Base-by-base conservation (phyloP, 441 rosid genomes). In the Breynia disticha region DNA sequence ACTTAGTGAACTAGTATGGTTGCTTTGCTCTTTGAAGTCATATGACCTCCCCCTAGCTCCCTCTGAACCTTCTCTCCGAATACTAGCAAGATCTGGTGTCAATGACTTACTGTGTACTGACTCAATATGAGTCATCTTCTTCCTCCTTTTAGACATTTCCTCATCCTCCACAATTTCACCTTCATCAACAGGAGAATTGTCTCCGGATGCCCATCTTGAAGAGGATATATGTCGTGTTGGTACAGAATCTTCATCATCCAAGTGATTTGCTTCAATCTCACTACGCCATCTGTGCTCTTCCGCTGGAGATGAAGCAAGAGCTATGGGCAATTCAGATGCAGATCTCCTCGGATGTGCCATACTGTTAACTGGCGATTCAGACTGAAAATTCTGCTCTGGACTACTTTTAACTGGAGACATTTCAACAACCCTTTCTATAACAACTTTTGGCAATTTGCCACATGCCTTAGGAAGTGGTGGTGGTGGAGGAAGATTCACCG, bases 181-280 rank as follows among this genome's bases (percentile, higher is more conserved):
- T n/a, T n/a, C n/a, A n/a, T n/a, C n/a, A n/a, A n/a, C 57, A 0
- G 80, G 84, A n/a, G 78, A 72, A 54, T 75, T 83, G n/a, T 62
- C 52, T 24, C 68, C 79, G 9, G 80, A 74, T 19, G 77, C 91
- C 97, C 97, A 90, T 10, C 95, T 73, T 11, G 95, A 90, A 45
- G 60, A 67, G 1, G 73, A 77, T 56, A 84, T 63, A 69, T 67
- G 77, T n/a, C 76, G 79, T 20, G 67, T 68, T 19, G 62, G 78
- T 52, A 57, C 53, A 59, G 71, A 55, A 19, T 62, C 75, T 16
- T 72, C 83, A 21, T 77, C 72, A 61, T 64, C 80, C 60, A 62
- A n/a, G n/a, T n/a, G n/a, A n/a, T n/a, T n/a, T n/a, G n/a, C 49
- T 48, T 60, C 67, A 21, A n/a, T n/a, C n/a, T n/a, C n/a, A n/a